Evolutionary conservation across 768 basidiomycete species (phyloP).

Genomic region (Saitozyma podzolica): DNA sequence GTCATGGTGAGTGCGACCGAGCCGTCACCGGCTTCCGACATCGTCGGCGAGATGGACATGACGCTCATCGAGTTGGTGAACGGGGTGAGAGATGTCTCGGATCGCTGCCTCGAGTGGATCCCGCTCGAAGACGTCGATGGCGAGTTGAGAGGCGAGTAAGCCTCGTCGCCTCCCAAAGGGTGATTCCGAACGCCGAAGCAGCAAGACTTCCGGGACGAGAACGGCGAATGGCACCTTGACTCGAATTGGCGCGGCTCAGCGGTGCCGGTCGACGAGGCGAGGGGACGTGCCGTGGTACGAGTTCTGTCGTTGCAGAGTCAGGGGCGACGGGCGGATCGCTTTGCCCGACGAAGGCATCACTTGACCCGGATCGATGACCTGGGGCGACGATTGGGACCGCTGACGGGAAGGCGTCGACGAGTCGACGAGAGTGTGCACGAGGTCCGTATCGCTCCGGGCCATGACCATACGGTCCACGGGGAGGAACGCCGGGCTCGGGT

Average conservation of each 20-base stretch:
- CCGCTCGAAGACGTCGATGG: slow-evolving; percentile 20
- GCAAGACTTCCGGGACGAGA: slow-evolving; percentile 40
- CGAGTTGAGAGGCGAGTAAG: slow-evolving; percentile 28
- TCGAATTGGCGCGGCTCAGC: slow-evolving; percentile 42
- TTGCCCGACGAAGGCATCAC: slow-evolving; percentile 45
- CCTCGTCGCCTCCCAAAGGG: slow-evolving; percentile 36
- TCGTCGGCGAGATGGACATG: slow-evolving; percentile 48
- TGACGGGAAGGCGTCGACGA: slow-evolving; percentile 29
- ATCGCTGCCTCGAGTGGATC: slow-evolving; percentile 37
- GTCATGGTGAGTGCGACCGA: slow-evolving; percentile 12
- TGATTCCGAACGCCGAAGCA: slow-evolving; percentile 51
- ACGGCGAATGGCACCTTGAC: slow-evolving; percentile 29
- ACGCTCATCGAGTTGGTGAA: slow-evolving; percentile 39
- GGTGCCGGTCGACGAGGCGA: slow-evolving; percentile 42
- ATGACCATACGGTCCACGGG: slow-evolving; percentile 24
- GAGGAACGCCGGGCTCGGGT: slow-evolving; percentile 16
- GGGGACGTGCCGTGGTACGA: slow-evolving; percentile 44
- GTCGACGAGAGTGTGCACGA: slow-evolving; percentile 19
- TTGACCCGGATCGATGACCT: slow-evolving; percentile 24
- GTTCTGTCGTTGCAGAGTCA: slow-evolving; percentile 43
- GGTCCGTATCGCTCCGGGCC: slow-evolving; percentile 33
- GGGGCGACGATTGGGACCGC: slow-evolving; percentile 46
- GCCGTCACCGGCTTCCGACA: slow-evolving; percentile 27
- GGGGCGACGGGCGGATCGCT: slow-evolving; percentile 38
- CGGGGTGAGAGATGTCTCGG: slow-evolving; percentile 33